Base-by-base conservation (phyloP, 805 yeast genomes). In the Clavispora carvajalis region DNA sequence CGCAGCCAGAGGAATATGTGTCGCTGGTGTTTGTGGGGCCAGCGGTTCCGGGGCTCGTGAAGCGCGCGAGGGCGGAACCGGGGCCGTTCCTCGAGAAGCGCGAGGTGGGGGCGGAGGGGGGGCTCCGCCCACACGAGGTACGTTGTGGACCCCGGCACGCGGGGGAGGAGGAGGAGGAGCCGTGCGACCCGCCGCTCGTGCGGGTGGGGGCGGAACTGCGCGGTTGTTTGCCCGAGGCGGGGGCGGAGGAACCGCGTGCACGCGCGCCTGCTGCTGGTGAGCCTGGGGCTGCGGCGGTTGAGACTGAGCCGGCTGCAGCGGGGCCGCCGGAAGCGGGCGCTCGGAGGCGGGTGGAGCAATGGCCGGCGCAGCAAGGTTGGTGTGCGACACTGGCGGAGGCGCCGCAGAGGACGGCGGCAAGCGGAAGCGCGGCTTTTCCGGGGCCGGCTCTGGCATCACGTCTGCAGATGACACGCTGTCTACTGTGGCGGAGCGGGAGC, bases 381-480 rank as follows among this genome's bases (percentile, higher is more conserved):
- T 24, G 31, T 17, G 40, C 15, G 43, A 38, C 2, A 60, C 59
- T 10, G 59, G 55, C 8, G 69, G 70, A 5, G 62, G 55, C 6
- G 49, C 41, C 2, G 64, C 63, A 36, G 48, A 51, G 29, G 58
- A 46, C 17, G 71, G 71, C 12, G 73, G 71, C 12, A 64, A 56
- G 47, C 69, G 60, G 53, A 67, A 67, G 29, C 44, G 41, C 8
- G 59, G 52, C 38, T 52, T 48, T 10, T 49, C 39, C 2, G 26
- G 34, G 2, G 24, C 28, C 11, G 34, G 21, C 19, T 17, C 34
- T 5, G 15, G 23, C 19, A 26, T 7, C 8, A 13, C 22, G 22
- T 33, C 26, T 13, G n/a, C 53, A 44, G 29, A 18, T 44, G 30
- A 25, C 6, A 25, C 18, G 18, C 31, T 28, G 19, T 28, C 34